Evolutionary conservation across 139 green algal genomes (phyloP).

Genomic region (Chlamydomonas eustigma): DNA sequence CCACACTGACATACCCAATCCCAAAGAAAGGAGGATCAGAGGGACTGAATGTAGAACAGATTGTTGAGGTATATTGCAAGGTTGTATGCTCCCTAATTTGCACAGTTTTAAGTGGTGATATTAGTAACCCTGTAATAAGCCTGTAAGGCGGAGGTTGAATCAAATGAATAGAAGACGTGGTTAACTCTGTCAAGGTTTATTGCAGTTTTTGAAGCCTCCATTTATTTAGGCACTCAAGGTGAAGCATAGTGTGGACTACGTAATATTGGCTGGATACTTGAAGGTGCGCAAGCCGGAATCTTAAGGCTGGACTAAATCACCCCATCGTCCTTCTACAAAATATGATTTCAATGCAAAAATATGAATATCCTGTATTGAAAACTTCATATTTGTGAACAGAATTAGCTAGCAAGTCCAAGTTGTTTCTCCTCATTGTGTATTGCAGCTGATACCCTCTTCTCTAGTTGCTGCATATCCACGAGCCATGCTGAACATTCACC

Average conservation of each 20-base stretch:
- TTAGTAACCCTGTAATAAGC: too few species aligned
- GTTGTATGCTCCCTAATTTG: too few species aligned
- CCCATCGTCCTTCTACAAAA: too few species aligned
- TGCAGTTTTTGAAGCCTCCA: neutral
- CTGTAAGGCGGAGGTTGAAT: too few species aligned
- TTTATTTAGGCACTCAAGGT: conserved; percentile 6
- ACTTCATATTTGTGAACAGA: too few species aligned
- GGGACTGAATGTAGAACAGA: conserved; percentile 43
- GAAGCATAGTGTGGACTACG: conserved; percentile 6
- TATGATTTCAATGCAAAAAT: too few species aligned
- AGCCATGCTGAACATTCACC: conserved; percentile 98
- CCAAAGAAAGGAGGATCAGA: conserved; percentile 55
- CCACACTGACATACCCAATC: conserved; percentile 65
- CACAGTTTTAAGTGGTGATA: too few species aligned
- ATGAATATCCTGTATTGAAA: too few species aligned
- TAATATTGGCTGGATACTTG: conserved; percentile 13
- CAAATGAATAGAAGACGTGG: too few species aligned
- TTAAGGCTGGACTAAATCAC: too few species aligned
- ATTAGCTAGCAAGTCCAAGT: too few species aligned
- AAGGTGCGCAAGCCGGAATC: conserved; percentile 3
- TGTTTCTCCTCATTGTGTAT: neutral
- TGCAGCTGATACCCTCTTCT: conserved; percentile 73
- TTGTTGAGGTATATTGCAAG: conserved; percentile 48
- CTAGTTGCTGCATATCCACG: conserved; percentile 71
- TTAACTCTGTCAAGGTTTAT: conserved; percentile 79